Base-by-base conservation (phyloP, 805 yeast species). In the Hemisphaericaspora nanyangensis region DNA sequence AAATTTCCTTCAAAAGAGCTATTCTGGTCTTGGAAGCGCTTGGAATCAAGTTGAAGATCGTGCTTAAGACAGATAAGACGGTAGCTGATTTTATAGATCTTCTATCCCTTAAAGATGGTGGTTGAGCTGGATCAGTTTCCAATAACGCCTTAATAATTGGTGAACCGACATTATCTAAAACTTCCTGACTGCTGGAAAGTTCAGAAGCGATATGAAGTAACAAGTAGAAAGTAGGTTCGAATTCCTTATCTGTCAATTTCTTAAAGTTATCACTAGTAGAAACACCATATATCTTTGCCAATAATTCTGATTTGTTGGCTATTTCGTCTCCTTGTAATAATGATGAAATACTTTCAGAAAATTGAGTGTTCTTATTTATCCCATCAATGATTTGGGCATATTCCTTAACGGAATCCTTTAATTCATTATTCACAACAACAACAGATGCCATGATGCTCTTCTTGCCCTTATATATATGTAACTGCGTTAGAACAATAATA, bases 161-260 rank as follows among this genome's bases (percentile, higher is more conserved):
- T 12, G 55, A 49, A 12, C 38, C 34, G 18, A 50, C 37, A 34
- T 58, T 47, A 37, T 60, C 63, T 39, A 63, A 55, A 15, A 57
- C 60, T 12, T 45, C 42, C 31, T 53, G 58, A 28, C 52, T 45
- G 26, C 50, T 44, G 38, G 61, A 51, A 29, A 67, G 56, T 43
- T 63, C 57, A 18, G 48, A 47, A 39, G 64, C 53, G 31, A 69
- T 56, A 48, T 65, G 62, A 24, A 61, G 51, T 42, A 65, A 52
- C 49, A 69, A 59, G 48, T 68, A 65, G 55, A 67, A 64, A n/a
- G 72, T 55, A 17, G 73, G 67, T 53, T 69, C 74, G 38, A 69
- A 69, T 40, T 68, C 74, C 44, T 60, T 66, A 54, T 69, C 73
- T 35, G 61, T 53, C 48, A 69, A 62, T 39, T 59, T 55, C 24